phyloP scores from a whole-genome alignment of 345 rosid species.

The Bruguiera parviflora region DNA sequence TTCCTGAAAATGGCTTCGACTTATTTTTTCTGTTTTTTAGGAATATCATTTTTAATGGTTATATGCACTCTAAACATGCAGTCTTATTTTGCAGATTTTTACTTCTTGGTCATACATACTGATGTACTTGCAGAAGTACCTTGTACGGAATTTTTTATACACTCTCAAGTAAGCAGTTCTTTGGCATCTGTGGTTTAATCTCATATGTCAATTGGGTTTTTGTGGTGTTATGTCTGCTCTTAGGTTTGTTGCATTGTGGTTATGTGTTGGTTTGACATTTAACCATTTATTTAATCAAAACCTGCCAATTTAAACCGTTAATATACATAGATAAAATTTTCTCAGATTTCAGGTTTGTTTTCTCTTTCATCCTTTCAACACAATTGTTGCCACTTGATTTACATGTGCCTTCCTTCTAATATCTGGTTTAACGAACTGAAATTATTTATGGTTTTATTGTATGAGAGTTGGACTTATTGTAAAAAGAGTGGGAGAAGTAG shows the following conservation, averaged over 20 bases:
- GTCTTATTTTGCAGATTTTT: conserved; percentile 57
- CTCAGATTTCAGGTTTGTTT: no score
- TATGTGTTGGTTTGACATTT: no score
- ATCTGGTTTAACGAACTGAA: no score
- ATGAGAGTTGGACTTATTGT: no score
- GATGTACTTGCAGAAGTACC: conserved; percentile 68
- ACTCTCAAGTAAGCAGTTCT: conserved; percentile 60
- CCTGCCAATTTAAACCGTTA: no score
- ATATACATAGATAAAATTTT: no score
- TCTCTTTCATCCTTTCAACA: no score
- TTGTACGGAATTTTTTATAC: conserved; percentile 39
- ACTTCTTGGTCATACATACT: conserved; percentile 65
- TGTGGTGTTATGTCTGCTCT: background rate
- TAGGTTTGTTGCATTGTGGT: background rate
- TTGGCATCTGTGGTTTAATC: background rate
- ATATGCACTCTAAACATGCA: background rate
- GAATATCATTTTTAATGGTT: background rate
- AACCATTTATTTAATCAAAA: no score
- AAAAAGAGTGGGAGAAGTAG: no score
- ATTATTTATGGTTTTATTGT: no score
- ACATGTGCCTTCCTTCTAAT: no score
- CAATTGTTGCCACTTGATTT: no score
- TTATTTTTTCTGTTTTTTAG: background rate
- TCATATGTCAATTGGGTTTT: background rate
- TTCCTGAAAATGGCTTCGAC: background rate